Base-by-base conservation (phyloP, 169 alveolate genomes). In the Plasmodium berghei region DNA sequence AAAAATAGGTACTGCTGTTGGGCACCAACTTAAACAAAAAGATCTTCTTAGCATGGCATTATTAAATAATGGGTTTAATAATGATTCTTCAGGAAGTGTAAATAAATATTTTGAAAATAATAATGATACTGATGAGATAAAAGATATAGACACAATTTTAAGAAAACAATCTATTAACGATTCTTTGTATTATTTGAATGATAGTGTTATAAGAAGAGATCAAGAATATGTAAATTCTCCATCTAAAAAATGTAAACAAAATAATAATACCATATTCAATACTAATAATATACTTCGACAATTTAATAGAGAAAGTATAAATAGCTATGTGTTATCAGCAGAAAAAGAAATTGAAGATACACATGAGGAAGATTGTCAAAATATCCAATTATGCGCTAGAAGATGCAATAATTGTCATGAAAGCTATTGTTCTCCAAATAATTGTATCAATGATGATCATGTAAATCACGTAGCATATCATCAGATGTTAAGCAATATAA, bases 1-100 rank as follows among this genome's bases (percentile, higher is more conserved):
- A 6, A 83, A 83, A 55, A 83, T 83, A 3, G 83, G 90, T 16
- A 55, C 90, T 67, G 90, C 90, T 52, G 64, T 83, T 2, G 90
- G 90, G 6, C 72, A 83, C 45, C 90, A 83, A 42, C 20, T 67
- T 10, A 66, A 67, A 40, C 90, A 83, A 58, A 83, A 83, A 20
- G 90, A 83, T 54, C 10, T 67, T 24, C 34, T 67, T 20, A 83
- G 69, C 22, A 83, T 83, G 90, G 42, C 85, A 6, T 55, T 83
- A 48, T 67, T 83, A 67, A 83, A 83, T 66, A 66, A 66, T 83
- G 90, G 85, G 22, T 26, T 83, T 9, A 49, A 83, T 72, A 83
- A 83, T 83, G 90, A 83, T 26, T 54, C 90, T 18, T 40, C 64
- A 40, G 69, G 52, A 55, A 66, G 69, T 66, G 54, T 83, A 24